Base-by-base conservation (phyloP, 768 basidiomycete species). In the Xerocomellus intermedius region DNA sequence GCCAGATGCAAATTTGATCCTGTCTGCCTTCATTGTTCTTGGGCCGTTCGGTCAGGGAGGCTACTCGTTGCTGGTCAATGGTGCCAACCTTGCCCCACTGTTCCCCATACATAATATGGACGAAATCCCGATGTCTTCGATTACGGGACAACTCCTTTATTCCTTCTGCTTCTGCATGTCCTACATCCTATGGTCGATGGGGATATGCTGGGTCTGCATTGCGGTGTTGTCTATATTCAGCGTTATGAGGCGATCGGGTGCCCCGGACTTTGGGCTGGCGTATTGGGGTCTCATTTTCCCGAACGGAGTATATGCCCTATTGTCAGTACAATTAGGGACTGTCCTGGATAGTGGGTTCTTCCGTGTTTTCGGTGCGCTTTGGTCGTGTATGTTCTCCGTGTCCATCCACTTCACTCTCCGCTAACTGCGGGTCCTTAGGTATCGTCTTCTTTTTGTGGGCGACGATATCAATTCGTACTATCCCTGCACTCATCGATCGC, bases 241-340 rank as follows among this genome's bases (percentile, higher is more conserved):
- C 35, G 70, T 73, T 19, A 13, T 69, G 17, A 69, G 56, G 52
- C 57, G 67, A 41, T 60, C 72, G n/a, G 59, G 62, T n/a, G 53
- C 13, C 16, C 64, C 81, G 6, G 71, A 72, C 0, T 82, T 83
- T 57, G 69, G 74, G 8, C 58, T 83, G 54, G 72, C 73, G 0
- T 82, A 79, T 62, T 83, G 82, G 82, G 82, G 81, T 5, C 69
- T 78, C 17, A 70, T 83, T 57, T 84, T 83, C 73, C 82, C 82
- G 22, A 81, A 78, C 64, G 82, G 75, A 6, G 80, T 80, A 5
- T 82, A 77, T 60, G 75, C 78, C 10, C 56, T 82, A 14, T 70
- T 81, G 24, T 78, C 78, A 1, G 74, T 82, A 16, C 75, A 82
- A 58, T 68, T 85, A 4, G 80, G 78, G 1, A 64, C 49, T 24